phyloP scores from a whole-genome alignment of 2,329 filamentous ascomycete genomes.

The Ilyonectria sp. region DNA sequence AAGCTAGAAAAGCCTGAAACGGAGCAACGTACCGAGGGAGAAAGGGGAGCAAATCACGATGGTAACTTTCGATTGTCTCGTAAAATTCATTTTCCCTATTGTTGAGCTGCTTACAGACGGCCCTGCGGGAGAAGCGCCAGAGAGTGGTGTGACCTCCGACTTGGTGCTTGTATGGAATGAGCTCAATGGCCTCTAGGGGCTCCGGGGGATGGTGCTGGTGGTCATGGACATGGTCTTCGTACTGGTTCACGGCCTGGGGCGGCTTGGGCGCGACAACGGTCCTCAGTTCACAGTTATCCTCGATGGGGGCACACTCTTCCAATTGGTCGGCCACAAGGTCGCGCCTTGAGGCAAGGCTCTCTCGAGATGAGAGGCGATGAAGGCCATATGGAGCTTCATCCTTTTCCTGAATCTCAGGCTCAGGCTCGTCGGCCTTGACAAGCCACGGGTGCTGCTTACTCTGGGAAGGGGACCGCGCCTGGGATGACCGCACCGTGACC shows the following conservation, averaged over 20 bases:
- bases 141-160: constrained; percentile 97
- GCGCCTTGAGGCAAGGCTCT: constrained; percentile 47
- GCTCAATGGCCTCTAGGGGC: constrained; percentile 90
- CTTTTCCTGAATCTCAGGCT: constrained; percentile 51
- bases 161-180: constrained; percentile 97
- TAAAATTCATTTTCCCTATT: constrained; percentile 99
- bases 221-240: constrained; percentile 66
- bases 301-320: constrained; percentile 57
- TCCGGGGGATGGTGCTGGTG: constrained; percentile 66
- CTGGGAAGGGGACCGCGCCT: constrained; percentile 59
- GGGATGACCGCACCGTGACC: constrained; percentile 62
- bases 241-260: constrained; percentile 57
- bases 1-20: constrained; percentile 10
- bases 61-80: constrained; percentile 92
- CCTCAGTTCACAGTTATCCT: constrained; percentile 60
- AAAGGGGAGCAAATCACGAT: constrained; percentile 91
- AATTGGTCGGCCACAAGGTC: constrained; percentile 53
- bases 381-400: constrained; percentile 42
- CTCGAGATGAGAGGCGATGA: constrained; percentile 48
- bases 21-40: constrained; percentile 79
- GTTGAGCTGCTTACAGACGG: constrained; percentile 98
- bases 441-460: constrained; percentile 66
- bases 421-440: constrained; percentile 69
- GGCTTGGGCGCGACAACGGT: constrained; percentile 49
- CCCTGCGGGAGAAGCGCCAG: constrained; percentile 94